Evolutionary conservation across 805 yeast species (phyloP), one percentile per base, ranked within the genome.

Genomic region (Cyberlindnera galapagoensis): DNA sequence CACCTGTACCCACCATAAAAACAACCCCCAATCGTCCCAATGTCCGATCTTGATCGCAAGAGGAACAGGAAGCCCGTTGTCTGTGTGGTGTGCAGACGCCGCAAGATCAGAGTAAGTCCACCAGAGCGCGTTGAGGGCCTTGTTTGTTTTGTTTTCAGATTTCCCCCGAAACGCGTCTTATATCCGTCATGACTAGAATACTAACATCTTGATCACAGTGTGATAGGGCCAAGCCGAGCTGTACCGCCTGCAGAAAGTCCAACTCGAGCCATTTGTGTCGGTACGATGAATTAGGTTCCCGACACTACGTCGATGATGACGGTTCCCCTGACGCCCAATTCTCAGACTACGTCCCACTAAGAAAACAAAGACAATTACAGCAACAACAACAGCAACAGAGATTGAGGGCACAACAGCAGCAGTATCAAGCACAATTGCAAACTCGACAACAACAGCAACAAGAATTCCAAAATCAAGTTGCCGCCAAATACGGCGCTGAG

Each of bases 81-180:
- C 13, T 51, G 56, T 33, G 46, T 39, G 16, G 47, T 46, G 12
- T 51, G 56, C 43, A 43, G 56, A 33, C 46, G 47, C 27, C 47
- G 56, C 13, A 51, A 51, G 26, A 49, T 51, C 24, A 50, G 49
- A 26, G 56, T 51, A 29, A 33, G 55, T 49, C 12, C 11, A 11
- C 18, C 16, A 15, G 24, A 21, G 24, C 13, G 12, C 11, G 13
- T 21, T 10, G 24, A 15, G 28, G 21, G 16, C 13, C 16, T 10
- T 19, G 14, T 21, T 19, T 33, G 19, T 18, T 28, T 21, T n/a
- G 18, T 31, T 22, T 23, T 20, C 11, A n/a, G n/a, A n/a, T n/a
- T 18, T 11, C 21, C 15, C 15, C 18, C 24, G 24, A 13, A 25
- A 26, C 35, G 34, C 31, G 44, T 35, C 34, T 34, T 18, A 23